Percentiles rank a stretch among this genome's conserved stretches.
These are phyloP conservation scores for Daldinia caldariorum DNA, from an alignment of 495 filamentous ascomycete species.

Conservation along the genomic window DNA sequence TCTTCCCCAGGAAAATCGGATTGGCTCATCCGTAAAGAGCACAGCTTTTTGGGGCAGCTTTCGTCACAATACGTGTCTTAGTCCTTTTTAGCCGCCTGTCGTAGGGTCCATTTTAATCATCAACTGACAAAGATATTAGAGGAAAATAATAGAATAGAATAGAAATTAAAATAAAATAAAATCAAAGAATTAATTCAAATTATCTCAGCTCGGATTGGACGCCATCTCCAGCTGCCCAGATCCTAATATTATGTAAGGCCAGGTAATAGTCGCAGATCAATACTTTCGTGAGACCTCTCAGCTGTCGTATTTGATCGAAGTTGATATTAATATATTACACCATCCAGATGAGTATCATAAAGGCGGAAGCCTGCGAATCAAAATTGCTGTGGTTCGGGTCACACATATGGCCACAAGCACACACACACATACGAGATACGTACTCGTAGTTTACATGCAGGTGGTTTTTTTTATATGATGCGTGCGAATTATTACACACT, in stretches of 20 bases:
- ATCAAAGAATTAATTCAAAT: neutral
- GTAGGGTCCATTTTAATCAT: neutral
- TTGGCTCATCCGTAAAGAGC: slow-evolving; percentile 34
- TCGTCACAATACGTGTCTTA: slow-evolving; percentile 5
- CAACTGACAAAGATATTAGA: neutral
- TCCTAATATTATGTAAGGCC: slow-evolving; percentile 10
- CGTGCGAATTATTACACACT: neutral
- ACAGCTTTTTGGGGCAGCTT: slow-evolving; percentile 5
- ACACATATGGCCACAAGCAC: neutral
- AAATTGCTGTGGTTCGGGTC: slow-evolving; percentile 6
- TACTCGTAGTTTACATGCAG: neutral
- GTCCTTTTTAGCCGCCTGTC: neutral
- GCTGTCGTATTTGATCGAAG: slow-evolving; percentile 5
- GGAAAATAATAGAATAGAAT: neutral
- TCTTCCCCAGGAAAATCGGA: slow-evolving; percentile 33
- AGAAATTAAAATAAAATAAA: neutral
- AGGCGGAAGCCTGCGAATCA: slow-evolving; percentile 13
- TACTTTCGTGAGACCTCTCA: neutral
- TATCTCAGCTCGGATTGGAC: neutral
- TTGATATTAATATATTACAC: slow-evolving; percentile 3
- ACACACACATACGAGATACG: neutral
- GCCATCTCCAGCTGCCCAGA: neutral
- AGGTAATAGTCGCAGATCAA: slow-evolving; percentile 10
- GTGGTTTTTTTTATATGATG: too few relatives aligned
- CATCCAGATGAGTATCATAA: neutral